Percentiles rank a stretch among this genome's conserved stretches.
Evolutionary conservation across 805 yeast species (phyloP).

Genomic region (Candida pini): DNA sequence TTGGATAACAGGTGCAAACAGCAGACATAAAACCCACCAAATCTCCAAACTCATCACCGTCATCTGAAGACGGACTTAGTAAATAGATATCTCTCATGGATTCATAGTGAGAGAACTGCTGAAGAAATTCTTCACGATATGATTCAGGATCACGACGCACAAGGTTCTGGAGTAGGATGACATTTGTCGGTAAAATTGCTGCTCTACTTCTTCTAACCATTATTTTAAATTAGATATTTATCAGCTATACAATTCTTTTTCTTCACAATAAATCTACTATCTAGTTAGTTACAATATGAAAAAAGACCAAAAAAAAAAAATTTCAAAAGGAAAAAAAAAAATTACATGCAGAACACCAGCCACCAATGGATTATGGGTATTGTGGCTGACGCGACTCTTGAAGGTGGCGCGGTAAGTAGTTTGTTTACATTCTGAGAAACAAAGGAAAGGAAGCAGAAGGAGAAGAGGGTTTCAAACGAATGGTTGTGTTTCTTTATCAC

Average conservation of each 20-base stretch:
- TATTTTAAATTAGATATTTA: neutral
- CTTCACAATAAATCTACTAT: neutral
- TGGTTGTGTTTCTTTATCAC: no score
- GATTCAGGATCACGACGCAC: slow-evolving; percentile 94
- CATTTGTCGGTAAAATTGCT: slow-evolving; percentile 87
- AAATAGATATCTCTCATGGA: slow-evolving; percentile 84
- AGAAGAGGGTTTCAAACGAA: no score
- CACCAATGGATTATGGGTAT: no score
- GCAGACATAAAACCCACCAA: slow-evolving; percentile 88
- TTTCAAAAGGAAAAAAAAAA: slow-evolving; percentile 2
- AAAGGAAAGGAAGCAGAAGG: no score
- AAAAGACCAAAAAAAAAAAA: neutral
- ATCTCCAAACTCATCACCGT: slow-evolving; percentile 68
- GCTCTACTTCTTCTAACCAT: slow-evolving; percentile 92
- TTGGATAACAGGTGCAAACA: slow-evolving; percentile 84
- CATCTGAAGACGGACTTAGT: slow-evolving; percentile 58
- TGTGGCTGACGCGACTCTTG: no score
- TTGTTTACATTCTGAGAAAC: no score
- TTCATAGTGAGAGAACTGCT: slow-evolving; percentile 89
- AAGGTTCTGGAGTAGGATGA: slow-evolving; percentile 84
- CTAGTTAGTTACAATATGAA: no score
- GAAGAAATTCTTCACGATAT: slow-evolving; percentile 87
- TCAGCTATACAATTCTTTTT: neutral
- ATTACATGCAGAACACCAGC: no score
- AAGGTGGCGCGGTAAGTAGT: no score